phyloP scores from a whole-genome alignment of 2,329 filamentous ascomycete species.

The Gliomastix tumulicola region DNA sequence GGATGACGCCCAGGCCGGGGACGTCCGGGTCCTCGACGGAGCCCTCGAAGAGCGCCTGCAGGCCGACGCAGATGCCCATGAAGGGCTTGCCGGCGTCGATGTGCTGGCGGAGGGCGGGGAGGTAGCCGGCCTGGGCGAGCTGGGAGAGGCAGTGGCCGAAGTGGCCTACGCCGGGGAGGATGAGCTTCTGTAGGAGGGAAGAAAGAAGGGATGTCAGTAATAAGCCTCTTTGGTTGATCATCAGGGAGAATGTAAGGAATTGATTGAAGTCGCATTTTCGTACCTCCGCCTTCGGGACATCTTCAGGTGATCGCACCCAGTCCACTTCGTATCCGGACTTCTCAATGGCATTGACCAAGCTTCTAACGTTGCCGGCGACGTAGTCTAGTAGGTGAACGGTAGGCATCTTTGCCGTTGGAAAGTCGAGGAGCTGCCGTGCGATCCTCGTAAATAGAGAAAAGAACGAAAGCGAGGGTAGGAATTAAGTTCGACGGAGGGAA shows the following conservation, averaged over 20 bases:
- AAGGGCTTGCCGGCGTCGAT: slow-evolving; percentile 91
- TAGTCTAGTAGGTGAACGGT: slow-evolving; percentile 78
- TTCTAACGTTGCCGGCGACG: slow-evolving; percentile 92
- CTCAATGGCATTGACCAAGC: slow-evolving; percentile 94
- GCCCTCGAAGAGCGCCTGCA: slow-evolving; percentile 83
- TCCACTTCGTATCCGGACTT: slow-evolving; percentile 89
- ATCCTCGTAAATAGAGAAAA: neutral
- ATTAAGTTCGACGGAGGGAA: too few species aligned
- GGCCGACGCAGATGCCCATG: slow-evolving; percentile 93
- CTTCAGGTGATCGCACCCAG: slow-evolving; percentile 81
- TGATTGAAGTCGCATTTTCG: slow-evolving; percentile 17
- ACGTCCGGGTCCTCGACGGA: slow-evolving; percentile 72
- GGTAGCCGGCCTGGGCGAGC: slow-evolving; percentile 73
- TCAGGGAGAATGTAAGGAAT: too few species aligned
- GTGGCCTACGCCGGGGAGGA: slow-evolving; percentile 93
- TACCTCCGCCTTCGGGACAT: slow-evolving; percentile 81
- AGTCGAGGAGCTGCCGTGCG: too few species aligned
- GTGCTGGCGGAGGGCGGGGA: slow-evolving; percentile 75
- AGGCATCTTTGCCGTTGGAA: slow-evolving; percentile 57
- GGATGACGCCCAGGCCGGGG: slow-evolving; percentile 69
- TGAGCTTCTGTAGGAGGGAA: slow-evolving; percentile 92
- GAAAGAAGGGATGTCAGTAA: too few species aligned
- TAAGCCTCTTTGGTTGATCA: too few species aligned
- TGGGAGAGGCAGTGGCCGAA: slow-evolving; percentile 93
- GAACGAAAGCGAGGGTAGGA: slow-evolving; percentile 11